These are phyloP conservation scores for Dendrobium catenatum DNA, from an alignment of 106 monocot genomes.

Conservation along the genomic window DNA sequence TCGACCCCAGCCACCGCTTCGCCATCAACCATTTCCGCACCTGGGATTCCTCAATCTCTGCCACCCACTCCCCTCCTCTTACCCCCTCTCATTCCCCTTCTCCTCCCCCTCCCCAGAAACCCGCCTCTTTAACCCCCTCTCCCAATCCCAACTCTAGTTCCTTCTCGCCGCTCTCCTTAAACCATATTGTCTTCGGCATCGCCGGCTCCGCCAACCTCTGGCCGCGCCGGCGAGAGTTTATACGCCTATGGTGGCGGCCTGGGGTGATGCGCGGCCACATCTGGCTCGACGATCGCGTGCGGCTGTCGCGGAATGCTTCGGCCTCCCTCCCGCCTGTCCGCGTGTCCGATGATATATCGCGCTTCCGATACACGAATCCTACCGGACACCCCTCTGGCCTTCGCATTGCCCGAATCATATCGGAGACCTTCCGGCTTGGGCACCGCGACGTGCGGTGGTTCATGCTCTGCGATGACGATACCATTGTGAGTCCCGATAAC, in stretches of 20 bases:
- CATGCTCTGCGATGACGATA: conserved; percentile 85
- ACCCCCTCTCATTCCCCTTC: not conserved
- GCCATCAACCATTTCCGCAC: not conserved
- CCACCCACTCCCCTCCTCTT: not conserved
- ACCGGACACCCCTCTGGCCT: conserved; percentile 87
- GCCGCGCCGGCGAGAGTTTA: conserved; percentile 55
- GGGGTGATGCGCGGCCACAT: conserved; percentile 67
- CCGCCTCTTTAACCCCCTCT: not conserved
- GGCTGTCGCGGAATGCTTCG: conserved; percentile 2
- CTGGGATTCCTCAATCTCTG: not conserved
- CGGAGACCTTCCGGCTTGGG: conserved; percentile 62
- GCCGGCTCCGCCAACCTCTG: conserved; percentile 74
- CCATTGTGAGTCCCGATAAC: conserved; percentile 72
- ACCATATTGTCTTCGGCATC: conserved; percentile 78
- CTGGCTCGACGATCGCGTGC: conserved; percentile 60
- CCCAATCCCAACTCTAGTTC: not conserved
- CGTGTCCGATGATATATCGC: conserved; percentile 70
- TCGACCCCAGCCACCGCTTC: conserved; percentile 9
- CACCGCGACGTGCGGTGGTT: conserved; percentile 65
- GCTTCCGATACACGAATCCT: conserved; percentile 87
- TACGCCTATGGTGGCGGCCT: conserved; percentile 82
- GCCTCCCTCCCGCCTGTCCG: conserved; percentile 52
- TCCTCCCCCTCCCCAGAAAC: not conserved
- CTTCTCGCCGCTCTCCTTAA: conserved; percentile 14
- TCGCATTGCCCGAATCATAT: conserved; percentile 75